Percentiles rank a stretch among this genome's conserved stretches.
Evolutionary conservation across 495 filamentous ascomycete species (phyloP).

Genomic region (Annulohypoxylon bovei): DNA sequence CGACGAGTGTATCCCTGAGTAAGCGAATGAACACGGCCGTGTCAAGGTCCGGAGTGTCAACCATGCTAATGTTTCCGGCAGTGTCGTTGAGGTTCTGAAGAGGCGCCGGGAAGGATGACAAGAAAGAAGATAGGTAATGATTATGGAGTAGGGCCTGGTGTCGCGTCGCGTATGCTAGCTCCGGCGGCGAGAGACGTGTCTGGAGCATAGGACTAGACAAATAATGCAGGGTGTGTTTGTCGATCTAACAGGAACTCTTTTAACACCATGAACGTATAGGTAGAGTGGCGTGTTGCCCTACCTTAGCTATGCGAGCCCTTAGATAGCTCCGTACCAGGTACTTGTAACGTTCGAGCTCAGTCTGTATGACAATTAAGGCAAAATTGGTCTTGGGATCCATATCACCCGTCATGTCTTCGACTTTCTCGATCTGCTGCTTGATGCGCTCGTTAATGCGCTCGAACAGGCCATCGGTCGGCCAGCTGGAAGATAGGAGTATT

Average conservation of each 20-base stretch:
- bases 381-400: conserved; percentile 91
- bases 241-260: conserved; percentile 62
- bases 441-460: conserved; percentile 84
- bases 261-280: conserved; percentile 5
- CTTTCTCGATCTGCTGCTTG: conserved; percentile 71
- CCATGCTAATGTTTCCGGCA: conserved; percentile 88
- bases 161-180: conserved; percentile 78
- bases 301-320: conserved; percentile 86
- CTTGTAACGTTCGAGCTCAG: conserved; percentile 92
- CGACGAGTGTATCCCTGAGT: conserved; percentile 66
- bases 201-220: conserved; percentile 59
- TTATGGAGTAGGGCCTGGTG: conserved; percentile 83
- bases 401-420: conserved; percentile 79
- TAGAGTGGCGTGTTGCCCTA: conserved; percentile 24
- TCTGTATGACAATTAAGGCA: conserved; percentile 92
- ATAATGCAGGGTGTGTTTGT: conserved; percentile 72
- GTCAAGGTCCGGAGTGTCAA: conserved; percentile 83
- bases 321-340: conserved; percentile 88
- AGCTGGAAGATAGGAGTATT: conserved; percentile 48
- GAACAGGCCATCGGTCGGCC: conserved; percentile 60
- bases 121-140: conserved; percentile 84
- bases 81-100: conserved; percentile 89
- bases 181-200: conserved; percentile 71
- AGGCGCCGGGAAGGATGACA: conserved; percentile 77
- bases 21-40: conserved; percentile 85